phyloP scores from a whole-genome alignment of 495 filamentous ascomycete genomes.

The Penicillium psychrofluorescens region DNA sequence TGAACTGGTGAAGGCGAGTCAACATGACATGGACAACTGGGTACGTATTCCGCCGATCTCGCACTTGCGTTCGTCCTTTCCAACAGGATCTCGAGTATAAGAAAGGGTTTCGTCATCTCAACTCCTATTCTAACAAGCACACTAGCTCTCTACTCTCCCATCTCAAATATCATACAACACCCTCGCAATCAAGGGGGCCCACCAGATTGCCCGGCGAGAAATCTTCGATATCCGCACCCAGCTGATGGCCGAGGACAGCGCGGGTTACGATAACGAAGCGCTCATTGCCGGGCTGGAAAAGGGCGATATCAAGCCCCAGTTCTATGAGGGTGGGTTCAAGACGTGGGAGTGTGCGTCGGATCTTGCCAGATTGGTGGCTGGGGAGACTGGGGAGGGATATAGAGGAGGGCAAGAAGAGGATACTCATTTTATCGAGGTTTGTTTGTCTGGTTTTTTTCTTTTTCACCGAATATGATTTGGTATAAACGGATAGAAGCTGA shows the following conservation, averaged over 20 bases:
- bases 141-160: slow-evolving; percentile 59
- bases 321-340: slow-evolving; percentile 99
- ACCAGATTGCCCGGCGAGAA: slow-evolving; percentile 68
- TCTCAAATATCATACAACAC: slow-evolving; percentile 70
- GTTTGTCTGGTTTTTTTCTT: slow-evolving; percentile 5
- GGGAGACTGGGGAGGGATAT: slow-evolving; percentile 2
- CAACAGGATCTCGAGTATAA: too few relatives aligned
- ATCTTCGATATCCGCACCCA: slow-evolving; percentile 92
- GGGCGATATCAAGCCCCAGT: slow-evolving; percentile 78
- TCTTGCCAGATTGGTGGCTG: slow-evolving; percentile 55
- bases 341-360: slow-evolving; percentile 96
- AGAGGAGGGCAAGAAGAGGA: slow-evolving; percentile 22
- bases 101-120: too few relatives aligned
- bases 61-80: neutral
- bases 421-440: slow-evolving; percentile 69
- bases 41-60: slow-evolving; percentile 20
- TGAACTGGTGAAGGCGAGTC: slow-evolving; percentile 26
- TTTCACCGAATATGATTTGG: too few relatives aligned
- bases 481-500: neutral
- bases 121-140: slow-evolving; percentile 40
- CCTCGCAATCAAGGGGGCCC: slow-evolving; percentile 41
- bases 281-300: slow-evolving; percentile 56
- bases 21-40: slow-evolving; percentile 39
- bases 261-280: slow-evolving; percentile 34
- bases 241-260: slow-evolving; percentile 79